A percentile compares a stretch with the other conserved stretches of the same genome.
Conservation (phyloP, 345 rosid genomes). For the Kernera saxatilis region DNA sequence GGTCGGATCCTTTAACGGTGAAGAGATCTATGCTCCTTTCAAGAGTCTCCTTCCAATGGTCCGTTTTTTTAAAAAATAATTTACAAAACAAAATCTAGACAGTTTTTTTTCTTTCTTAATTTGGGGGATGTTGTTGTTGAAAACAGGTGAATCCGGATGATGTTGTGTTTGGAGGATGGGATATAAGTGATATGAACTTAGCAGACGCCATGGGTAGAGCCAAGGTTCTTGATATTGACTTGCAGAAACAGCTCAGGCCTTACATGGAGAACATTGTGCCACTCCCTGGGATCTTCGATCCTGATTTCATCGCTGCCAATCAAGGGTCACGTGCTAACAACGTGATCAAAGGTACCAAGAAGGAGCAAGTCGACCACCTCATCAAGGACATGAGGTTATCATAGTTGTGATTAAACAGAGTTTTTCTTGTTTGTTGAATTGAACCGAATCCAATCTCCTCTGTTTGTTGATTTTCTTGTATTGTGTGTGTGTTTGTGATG, state of each 20-base stretch:
- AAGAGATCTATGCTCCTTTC: conserved; percentile 98
- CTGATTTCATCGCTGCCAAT: conserved; percentile 96
- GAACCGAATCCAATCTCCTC: neutral
- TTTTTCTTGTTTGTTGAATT: neutral
- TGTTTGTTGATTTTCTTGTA: neutral
- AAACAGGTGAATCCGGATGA: conserved; percentile 74
- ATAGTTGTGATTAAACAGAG: neutral
- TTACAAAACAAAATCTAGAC: neutral
- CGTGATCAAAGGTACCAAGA: conserved; percentile 80
- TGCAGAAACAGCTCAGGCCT: conserved; percentile 91
- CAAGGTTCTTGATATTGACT: conserved; percentile 80
- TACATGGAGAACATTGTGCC: conserved; percentile 94
- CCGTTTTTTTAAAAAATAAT: neutral
- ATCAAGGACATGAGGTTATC: conserved; percentile 77
- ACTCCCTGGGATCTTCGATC: conserved; percentile 81
- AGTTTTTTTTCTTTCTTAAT: neutral
- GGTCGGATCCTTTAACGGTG: conserved; percentile 94
- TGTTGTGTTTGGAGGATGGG: conserved; percentile 97
- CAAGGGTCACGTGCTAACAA: conserved; percentile 92
- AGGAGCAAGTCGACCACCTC: conserved; percentile 75
- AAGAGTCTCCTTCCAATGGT: conserved; percentile 99
- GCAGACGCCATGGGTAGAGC: conserved; percentile 99
- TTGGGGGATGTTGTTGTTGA: neutral
- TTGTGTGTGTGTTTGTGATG: neutral
- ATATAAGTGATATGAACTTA: conserved; percentile 90